Conservation (phyloP, 1,284 basidiomycete genomes). For the Xerocomus nothofagi region DNA sequence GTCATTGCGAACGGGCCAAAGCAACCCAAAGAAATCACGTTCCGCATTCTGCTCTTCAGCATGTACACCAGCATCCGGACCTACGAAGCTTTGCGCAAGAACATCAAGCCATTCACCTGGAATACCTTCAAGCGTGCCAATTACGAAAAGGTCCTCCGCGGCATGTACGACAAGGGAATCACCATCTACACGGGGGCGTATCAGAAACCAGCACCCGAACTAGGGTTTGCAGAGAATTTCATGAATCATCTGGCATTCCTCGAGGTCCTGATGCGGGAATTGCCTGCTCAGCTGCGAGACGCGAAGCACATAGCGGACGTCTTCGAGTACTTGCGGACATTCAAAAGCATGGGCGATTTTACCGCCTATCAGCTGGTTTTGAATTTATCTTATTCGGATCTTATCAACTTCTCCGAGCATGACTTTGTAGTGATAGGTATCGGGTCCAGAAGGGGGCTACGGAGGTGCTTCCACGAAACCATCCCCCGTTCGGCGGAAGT, state of each 20-base stretch:
- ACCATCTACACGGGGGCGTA: slow-evolving; percentile 63
- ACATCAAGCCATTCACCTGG: slow-evolving; percentile 56
- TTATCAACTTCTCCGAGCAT: slow-evolving; percentile 55
- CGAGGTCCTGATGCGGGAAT: slow-evolving; percentile 52
- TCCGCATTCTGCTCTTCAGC: slow-evolving; percentile 62
- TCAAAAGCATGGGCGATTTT: slow-evolving; percentile 63
- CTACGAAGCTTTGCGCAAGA: slow-evolving; percentile 51
- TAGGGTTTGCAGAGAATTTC: slow-evolving; percentile 44
- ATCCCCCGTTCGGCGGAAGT: slow-evolving; percentile 42
- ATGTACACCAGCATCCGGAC: slow-evolving; percentile 60
- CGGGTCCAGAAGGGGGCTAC: slow-evolving; percentile 56
- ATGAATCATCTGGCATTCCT: slow-evolving; percentile 57
- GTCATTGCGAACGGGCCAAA: slow-evolving; percentile 65
- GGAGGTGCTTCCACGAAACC: slow-evolving; percentile 34
- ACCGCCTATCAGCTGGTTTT: slow-evolving; percentile 57
- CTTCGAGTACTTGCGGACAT: slow-evolving; percentile 53
- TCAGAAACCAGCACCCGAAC: slow-evolving; percentile 58
- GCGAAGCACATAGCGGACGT: slow-evolving; percentile 53
- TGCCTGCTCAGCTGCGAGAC: slow-evolving; percentile 43
- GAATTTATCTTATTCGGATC: slow-evolving; percentile 52
- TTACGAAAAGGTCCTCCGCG: slow-evolving; percentile 49
- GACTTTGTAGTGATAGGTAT: slow-evolving; percentile 64
- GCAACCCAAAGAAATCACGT: slow-evolving; percentile 51
- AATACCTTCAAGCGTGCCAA: slow-evolving; percentile 44
- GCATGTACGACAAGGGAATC: slow-evolving; percentile 37